Evolutionary conservation across 78 protist genomes (phyloP), one percentile per base, ranked within the genome.

Genomic region (Dictyostelium intermedium): DNA sequence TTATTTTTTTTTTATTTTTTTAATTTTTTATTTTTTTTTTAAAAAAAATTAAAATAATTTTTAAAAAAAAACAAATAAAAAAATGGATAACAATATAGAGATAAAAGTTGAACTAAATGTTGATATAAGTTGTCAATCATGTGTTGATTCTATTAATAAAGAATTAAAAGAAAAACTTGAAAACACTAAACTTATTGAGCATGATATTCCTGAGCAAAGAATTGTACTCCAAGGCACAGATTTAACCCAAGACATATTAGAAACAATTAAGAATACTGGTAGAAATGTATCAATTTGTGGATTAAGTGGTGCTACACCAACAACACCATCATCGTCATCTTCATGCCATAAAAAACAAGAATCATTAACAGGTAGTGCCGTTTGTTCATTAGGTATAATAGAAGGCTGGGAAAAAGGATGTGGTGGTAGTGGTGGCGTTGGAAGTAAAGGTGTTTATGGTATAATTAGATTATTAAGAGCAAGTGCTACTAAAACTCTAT

Each of bases 341-440:
- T 11, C 61, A 11, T 23, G 63, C 7, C 78, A 74, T 16, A 61
- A 61, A 35, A 50, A 74, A 7, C 32, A 61, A 39, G 74, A 66
- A 27, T 0, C 14, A 27, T 5, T 27, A 25, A 32, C 39, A 18
- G 79, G 70, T 41, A 27, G 69, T 69, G 94, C 94, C 0, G 94
- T 89, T 3, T 89, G 94, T 47, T 34, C 94, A 8, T 9, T 89
- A n/a, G 94, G 94, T 30, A 10, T 47, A 14, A 72, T 81, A 1
- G 94, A 89, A 35, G 86, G 86, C 1, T 89, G 87, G 87, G 86
- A 89, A 34, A 80, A 70, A 18, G 94, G 94, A 5, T 89, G 94
- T 80, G 94, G 94, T 7, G 94, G 94, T 63, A 84, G 86, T 23
- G 94, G 94, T 47, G 94, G 94, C 2, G 83, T 35, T 27, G 94